Evolutionary conservation across 179 eudicot species (phyloP).

Genomic region (Silene coronaria): DNA sequence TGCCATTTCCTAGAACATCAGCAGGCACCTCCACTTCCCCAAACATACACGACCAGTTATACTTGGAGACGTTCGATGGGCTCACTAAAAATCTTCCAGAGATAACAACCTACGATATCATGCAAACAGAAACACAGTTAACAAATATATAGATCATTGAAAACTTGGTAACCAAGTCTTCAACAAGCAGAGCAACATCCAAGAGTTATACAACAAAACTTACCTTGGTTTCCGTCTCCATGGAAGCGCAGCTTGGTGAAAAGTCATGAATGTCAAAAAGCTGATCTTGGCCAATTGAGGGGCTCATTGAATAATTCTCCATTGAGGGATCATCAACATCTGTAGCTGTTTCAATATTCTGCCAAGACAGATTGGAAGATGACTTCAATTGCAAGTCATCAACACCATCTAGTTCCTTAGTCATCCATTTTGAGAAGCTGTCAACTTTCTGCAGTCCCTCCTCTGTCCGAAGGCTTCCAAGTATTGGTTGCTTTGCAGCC

Average conservation of each 20-base stretch:
- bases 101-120: slow-evolving; percentile 38
- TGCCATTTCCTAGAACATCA: slow-evolving; percentile 37
- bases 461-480: slow-evolving; percentile 28
- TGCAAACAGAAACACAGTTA: not conserved
- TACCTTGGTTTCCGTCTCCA: slow-evolving; percentile 47
- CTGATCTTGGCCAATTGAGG: slow-evolving; percentile 67
- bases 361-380: slow-evolving; percentile 52
- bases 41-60: slow-evolving; percentile 63
- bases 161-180: slow-evolving; percentile 1
- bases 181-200: not conserved
- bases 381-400: slow-evolving; percentile 49
- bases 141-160: not conserved
- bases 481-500: slow-evolving; percentile 31
- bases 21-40: slow-evolving; percentile 71
- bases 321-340: slow-evolving; percentile 42
- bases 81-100: slow-evolving; percentile 49
- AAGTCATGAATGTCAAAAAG: slow-evolving; percentile 61
- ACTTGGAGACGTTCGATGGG: slow-evolving; percentile 29
- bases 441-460: slow-evolving; percentile 63
- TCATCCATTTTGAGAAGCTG: slow-evolving; percentile 70
- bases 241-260: slow-evolving; percentile 54
- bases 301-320: slow-evolving; percentile 50
- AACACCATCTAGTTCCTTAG: slow-evolving; percentile 51
- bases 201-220: slow-evolving; percentile 7
- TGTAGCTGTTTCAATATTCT: slow-evolving; percentile 39